Evolutionary conservation across 257 asterid genomes (phyloP).

Genomic region (Capsicum chinense): DNA sequence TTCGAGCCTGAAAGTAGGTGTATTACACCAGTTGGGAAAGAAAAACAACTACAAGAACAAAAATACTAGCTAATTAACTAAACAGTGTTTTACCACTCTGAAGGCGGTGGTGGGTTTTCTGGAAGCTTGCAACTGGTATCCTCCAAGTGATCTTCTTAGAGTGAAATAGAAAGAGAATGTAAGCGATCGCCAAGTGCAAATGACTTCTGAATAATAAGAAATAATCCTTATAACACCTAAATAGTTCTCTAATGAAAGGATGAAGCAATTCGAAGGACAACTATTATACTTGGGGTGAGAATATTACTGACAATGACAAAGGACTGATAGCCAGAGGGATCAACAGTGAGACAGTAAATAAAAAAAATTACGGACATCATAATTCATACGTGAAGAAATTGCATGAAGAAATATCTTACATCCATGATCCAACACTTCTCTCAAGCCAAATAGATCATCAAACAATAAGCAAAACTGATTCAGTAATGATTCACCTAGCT

Average conservation of each 20-base stretch:
- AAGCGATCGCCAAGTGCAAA: background rate
- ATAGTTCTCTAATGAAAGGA: background rate
- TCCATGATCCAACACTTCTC: conserved; percentile 1
- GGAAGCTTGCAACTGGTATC: conserved; percentile 43
- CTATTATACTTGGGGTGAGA: background rate
- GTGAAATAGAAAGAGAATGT: background rate
- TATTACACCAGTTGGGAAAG: conserved; percentile 35
- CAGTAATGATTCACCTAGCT: background rate
- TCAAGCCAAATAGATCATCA: background rate
- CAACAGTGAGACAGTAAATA: background rate
- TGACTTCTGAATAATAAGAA: background rate
- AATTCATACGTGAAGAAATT: background rate
- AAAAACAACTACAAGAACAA: conserved; percentile 10
- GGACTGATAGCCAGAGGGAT: background rate
- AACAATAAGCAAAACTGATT: conserved; percentile 20
- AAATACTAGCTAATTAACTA: conserved; percentile 27
- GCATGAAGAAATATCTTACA: conserved; percentile 10
- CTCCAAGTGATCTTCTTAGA: conserved; percentile 53
- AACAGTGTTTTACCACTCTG: conserved; percentile 72
- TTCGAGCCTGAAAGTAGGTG: conserved; percentile 70
- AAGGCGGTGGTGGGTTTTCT: conserved; percentile 76
- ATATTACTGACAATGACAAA: background rate
- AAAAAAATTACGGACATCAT: background rate
- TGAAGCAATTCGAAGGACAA: background rate
- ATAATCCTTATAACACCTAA: background rate